Percentiles rank a stretch among this genome's conserved stretches.
These are phyloP conservation scores for Debaryomyces tyrocola DNA, from an alignment of 805 yeast genomes.

Conservation along the genomic window DNA sequence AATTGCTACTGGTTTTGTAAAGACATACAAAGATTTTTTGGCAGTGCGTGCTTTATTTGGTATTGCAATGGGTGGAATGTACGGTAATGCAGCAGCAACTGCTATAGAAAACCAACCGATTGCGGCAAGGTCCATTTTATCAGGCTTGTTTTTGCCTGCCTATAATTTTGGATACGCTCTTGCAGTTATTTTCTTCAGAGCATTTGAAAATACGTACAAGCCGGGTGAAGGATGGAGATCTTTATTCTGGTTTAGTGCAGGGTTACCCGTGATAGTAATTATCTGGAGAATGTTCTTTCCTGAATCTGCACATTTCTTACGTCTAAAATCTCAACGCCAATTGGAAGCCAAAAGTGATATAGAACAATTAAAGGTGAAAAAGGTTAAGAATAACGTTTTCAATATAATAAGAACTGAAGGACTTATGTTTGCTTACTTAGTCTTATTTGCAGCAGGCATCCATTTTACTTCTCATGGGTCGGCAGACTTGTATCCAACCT, in stretches of 20 bases:
- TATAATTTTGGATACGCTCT: constrained; percentile 68
- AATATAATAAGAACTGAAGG: constrained; percentile 46
- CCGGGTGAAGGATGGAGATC: constrained; percentile 61
- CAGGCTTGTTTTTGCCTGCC: constrained; percentile 79
- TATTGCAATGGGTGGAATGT: constrained; percentile 55
- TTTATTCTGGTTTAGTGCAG: constrained; percentile 68
- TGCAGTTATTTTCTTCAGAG: constrained; percentile 65
- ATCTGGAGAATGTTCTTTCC: constrained; percentile 33
- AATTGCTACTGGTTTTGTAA: constrained; percentile 63
- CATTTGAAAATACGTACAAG: constrained; percentile 51
- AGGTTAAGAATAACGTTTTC: constrained; percentile 5
- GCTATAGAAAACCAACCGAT: constrained; percentile 56
- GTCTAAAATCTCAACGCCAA: constrained; percentile 18
- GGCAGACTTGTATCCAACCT: constrained; percentile 41
- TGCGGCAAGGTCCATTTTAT: constrained; percentile 55
- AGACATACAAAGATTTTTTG: constrained; percentile 54
- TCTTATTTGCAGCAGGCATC: constrained; percentile 46
- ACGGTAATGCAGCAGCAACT: constrained; percentile 53
- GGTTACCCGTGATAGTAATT: constrained; percentile 42
- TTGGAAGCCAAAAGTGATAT: constrained; percentile 1
- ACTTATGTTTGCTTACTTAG: constrained; percentile 57
- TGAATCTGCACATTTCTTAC: constrained; percentile 51
- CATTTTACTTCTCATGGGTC: constrained; percentile 45
- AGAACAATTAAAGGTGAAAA: constrained; percentile 20
- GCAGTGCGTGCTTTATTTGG: constrained; percentile 66